Conservation (phyloP, 352 stramenopile genomes). For the Phytophthora aleatoria region DNA sequence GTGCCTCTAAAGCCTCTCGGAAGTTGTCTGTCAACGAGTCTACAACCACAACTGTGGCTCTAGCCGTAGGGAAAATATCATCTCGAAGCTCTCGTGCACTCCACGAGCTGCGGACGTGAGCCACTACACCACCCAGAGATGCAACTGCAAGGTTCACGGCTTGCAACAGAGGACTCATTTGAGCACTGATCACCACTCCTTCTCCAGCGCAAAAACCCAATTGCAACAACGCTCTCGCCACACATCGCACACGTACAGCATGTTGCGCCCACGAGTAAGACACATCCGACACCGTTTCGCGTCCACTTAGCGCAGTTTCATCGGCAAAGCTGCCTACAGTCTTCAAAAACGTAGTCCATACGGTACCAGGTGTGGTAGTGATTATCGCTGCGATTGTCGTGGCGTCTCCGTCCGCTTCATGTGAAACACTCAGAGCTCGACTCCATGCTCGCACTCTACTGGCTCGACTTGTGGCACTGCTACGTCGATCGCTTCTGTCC, state of each 20-base stretch:
- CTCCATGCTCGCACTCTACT: conserved; percentile 27
- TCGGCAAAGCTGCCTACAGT: conserved; percentile 30
- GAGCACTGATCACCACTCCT: conserved; percentile 58
- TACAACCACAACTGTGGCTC: conserved; percentile 63
- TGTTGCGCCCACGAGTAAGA: conserved; percentile 37
- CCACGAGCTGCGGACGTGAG: conserved; percentile 65
- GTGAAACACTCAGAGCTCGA: conserved; percentile 32
- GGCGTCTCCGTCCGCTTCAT: conserved; percentile 17
- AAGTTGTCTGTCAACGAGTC: conserved; percentile 61
- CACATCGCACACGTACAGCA: conserved; percentile 31
- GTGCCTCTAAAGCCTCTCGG: conserved; percentile 30
- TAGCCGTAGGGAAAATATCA: conserved; percentile 56
- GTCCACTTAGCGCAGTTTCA: conserved; percentile 28
- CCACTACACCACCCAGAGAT: conserved; percentile 57
- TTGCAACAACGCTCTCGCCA: conserved; percentile 55
- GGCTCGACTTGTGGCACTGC: conserved; percentile 13
- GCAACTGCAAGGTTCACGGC: conserved; percentile 67
- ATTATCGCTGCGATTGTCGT: conserved; percentile 28
- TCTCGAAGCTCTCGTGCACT: conserved; percentile 50
- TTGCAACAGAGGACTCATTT: conserved; percentile 50
- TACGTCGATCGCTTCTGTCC: conserved; percentile 9
- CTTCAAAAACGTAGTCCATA: conserved; percentile 38
- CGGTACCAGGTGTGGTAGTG: conserved; percentile 18
- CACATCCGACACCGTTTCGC: conserved; percentile 20
- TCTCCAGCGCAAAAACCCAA: conserved; percentile 63